Evolutionary conservation across 163 green algal genomes (phyloP), one percentile per base, ranked within the genome.

Genomic region (Scenedesmus sp.): DNA sequence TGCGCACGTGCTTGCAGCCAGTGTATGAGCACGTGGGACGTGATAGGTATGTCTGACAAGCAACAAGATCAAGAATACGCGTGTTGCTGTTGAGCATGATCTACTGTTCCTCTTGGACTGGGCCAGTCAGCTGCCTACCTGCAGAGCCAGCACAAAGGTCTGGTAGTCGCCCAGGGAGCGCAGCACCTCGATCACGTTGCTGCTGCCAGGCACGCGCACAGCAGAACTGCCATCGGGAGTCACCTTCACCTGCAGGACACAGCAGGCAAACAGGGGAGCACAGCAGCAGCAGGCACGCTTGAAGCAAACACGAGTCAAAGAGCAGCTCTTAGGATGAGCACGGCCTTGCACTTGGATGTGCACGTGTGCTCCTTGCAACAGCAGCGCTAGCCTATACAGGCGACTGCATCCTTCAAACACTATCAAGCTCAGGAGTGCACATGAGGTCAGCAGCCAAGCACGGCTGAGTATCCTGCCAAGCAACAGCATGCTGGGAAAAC

Each of bases 61-160:
- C 72, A 26, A 26, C 33, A 35, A 78, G 20, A 12, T 18, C 30
- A 70, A 10, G 46, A 15, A 42, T 46, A 22, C 72, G 22, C 70
- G 70, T 15, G n/a, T 53, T 53, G 10, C 10, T 10, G 10, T n/a
- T n/a, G n/a, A n/a, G n/a, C n/a, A n/a, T n/a, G n/a, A n/a, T n/a
- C n/a, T n/a, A n/a, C n/a, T n/a, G n/a, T n/a, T 13, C 49, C 7
- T 12, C 7, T 56, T 56, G 49, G 12, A 56, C 12, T 18, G 7
- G 12, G 12, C 49, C 49, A 56, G 12, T 7, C 7, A 20, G 30
- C 65, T 7, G 18, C 90, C 1, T 43, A 94, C 94, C 91, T 95
- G 79, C 10, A 97, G 90, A 3, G 94, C 95, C 26, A 93, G 61
- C 49, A 96, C 84, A 53, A 96, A 94, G 44, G 92, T 95, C 15